A percentile compares a stretch with the other conserved stretches of the same genome.
Conservation (phyloP, 2,329 filamentous ascomycete genomes). For the Alternaria triticina region DNA sequence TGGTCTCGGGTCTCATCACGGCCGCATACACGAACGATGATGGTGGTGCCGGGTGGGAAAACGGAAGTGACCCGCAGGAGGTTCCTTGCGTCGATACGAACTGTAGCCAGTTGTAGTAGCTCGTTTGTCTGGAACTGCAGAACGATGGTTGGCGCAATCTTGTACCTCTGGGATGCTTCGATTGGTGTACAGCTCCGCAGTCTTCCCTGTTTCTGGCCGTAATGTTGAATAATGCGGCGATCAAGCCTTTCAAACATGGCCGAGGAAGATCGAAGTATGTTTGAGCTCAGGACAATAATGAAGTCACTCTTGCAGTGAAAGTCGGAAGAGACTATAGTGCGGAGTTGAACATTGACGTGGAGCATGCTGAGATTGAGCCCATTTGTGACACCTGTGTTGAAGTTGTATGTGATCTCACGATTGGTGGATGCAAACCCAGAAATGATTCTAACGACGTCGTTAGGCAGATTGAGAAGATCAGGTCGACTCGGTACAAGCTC, state of each 20-base stretch:
- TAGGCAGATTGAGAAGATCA: rapidly evolving
- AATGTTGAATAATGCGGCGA: rapidly evolving
- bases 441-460: rapidly evolving
- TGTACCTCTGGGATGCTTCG: rapidly evolving
- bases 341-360: rapidly evolving
- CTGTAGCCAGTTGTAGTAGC: rapidly evolving
- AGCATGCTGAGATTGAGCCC: rapidly evolving
- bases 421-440: rapidly evolving
- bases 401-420: not conserved
- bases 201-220: not conserved
- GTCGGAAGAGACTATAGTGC: too few relatives aligned
- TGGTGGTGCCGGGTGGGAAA: rapidly evolving
- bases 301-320: rapidly evolving
- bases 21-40: not conserved
- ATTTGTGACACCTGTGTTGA: not conserved
- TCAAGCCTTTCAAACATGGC: not conserved
- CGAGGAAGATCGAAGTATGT: rapidly evolving
- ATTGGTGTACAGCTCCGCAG: not conserved
- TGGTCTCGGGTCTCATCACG: not conserved
- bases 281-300: not conserved
- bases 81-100: not conserved
- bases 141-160: not conserved
- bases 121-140: not conserved
- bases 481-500: rapidly evolving
- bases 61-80: not conserved